phyloP scores from a whole-genome alignment of 1,139 yeast genomes.

The Magnusiomyces clavatus region DNA sequence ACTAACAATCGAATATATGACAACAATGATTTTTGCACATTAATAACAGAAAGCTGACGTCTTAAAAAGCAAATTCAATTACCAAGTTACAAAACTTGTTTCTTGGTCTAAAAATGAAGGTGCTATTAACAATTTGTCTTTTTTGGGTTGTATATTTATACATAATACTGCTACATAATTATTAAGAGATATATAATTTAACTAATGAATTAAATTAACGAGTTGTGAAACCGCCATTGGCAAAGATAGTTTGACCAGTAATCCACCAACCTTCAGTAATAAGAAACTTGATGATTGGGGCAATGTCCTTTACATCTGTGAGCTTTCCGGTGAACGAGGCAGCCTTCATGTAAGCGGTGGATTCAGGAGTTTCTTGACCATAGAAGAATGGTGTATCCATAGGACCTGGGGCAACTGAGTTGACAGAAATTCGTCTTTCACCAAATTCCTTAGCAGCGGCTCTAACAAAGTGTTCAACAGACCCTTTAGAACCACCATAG shows the following conservation, averaged over 20 bases:
- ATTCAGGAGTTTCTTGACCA: constrained; percentile 48
- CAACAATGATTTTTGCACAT: too few relatives aligned
- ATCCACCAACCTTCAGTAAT: constrained; percentile 63
- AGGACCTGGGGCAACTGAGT: constrained; percentile 61
- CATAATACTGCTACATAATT: background rate
- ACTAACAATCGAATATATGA: too few relatives aligned
- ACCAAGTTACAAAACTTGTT: too few relatives aligned
- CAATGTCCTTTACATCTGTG: constrained; percentile 54
- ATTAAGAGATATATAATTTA: too few relatives aligned
- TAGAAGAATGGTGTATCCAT: constrained; percentile 67
- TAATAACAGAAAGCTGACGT: too few relatives aligned
- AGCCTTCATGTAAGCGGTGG: constrained; percentile 48
- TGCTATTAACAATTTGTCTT: too few relatives aligned
- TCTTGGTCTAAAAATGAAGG: too few relatives aligned
- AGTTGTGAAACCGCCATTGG: constrained; percentile 61
- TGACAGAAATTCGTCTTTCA: constrained; percentile 44
- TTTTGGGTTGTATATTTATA: too few relatives aligned
- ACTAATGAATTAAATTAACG: constrained; percentile 16
- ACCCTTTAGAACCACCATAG: constrained; percentile 56
- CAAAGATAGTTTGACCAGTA: constrained; percentile 60
- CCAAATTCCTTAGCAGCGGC: constrained; percentile 52
- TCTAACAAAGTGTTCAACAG: constrained; percentile 52
- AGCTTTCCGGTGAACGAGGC: constrained; percentile 41
- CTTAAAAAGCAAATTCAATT: too few relatives aligned
- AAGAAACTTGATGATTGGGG: constrained; percentile 53